Evolutionary conservation across 2,329 filamentous ascomycete genomes (phyloP), one percentile per base, ranked within the genome.

Genomic region (Rhinocladiella mackenziei): DNA sequence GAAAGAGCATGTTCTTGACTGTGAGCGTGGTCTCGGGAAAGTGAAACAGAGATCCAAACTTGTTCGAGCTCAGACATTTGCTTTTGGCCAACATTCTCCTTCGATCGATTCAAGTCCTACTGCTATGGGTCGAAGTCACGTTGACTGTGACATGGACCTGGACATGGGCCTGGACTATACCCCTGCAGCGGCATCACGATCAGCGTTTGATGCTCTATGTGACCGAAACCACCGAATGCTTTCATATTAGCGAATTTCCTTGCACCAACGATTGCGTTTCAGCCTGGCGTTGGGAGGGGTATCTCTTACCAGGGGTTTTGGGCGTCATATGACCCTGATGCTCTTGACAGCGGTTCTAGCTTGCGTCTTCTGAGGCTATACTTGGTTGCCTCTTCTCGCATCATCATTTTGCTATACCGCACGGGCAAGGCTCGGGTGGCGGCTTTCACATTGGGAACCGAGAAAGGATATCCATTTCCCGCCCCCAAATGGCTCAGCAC

Each of bases 21-120:
- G 92, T 64, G 92, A 98, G 71, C 85, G 88, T 57, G 91, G 94
- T 59, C 83, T 98, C 74, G 88, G 89, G 59, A 89, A 89, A 63
- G 80, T 98, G 58, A 91, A 94, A 67, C 84, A 92, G 63, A 76
- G 89, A 58, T 84, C 86, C 56, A 92, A 91, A 60, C 75, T 98
- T 44, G 79, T 80, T 63, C 81, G 92, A 53, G 89, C 92, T 22
- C 86, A 92, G 66, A 98, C 92, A 1, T 98, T 92, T 71, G 91
- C 92, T 19, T 97, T 96, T 67, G 92, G 91, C 33, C 80, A 92
- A 62, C 78, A 83, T 39, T 65, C 75, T 56, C 65, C 73, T 62
- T 58, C 63, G 23, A 77, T 81, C 69, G 77, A 82, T 55, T 78
- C 82, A 56, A 82, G 78, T 55, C 79, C 79, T 10, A 82, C 78